Base-by-base conservation (phyloP, 108 stramenopile species). In the Skeletonema tropicum region DNA sequence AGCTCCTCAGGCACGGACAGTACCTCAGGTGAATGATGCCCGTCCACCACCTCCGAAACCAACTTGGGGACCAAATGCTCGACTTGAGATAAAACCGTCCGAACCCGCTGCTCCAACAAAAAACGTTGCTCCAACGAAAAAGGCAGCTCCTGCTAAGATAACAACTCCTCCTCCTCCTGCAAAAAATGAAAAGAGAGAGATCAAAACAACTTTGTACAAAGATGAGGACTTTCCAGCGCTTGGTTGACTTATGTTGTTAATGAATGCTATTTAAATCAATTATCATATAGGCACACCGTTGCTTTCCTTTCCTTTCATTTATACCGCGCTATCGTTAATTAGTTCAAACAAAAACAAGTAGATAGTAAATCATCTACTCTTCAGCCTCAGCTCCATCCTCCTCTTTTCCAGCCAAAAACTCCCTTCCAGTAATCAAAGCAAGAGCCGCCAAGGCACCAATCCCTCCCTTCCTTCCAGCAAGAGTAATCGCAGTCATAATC, bases 401-500 rank as follows among this genome's bases (percentile, higher is more conserved):
- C 49, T 70, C 38, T 35, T 42, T 60, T 12, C 46, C 55, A 45
- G 62, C 71, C 30, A 92, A 62, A 39, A 94, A 80, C 57, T 92
- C 91, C 19, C 86, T 87, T 29, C 83, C 89, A 41, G 89, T 88
- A 45, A 90, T 67, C 21, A 86, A 77, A 14, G 85, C 80, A 64
- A 94, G 72, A 17, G 82, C 86, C 10, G 82, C 86, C 79, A 91
- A 68, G 12, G 91, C 91, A 4, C 83, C 84, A 31, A 94, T 64
- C 23, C 95, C 95, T 46, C 95, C 95, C 32, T 83, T 90, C 41
- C 84, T 85, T 5, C 96, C 95, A 15, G 93, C 90, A 38, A 93
- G 68, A 6, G 93, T 94, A 68, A 96, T 87, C 6, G 91, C 88
- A 6, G 86, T 78, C 95, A 98, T 95, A 66, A 97, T 98, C 10